These are phyloP conservation scores for Coemansia sp. DNA, from an alignment of 192 early-diverging fungal species.

Conservation along the genomic window DNA sequence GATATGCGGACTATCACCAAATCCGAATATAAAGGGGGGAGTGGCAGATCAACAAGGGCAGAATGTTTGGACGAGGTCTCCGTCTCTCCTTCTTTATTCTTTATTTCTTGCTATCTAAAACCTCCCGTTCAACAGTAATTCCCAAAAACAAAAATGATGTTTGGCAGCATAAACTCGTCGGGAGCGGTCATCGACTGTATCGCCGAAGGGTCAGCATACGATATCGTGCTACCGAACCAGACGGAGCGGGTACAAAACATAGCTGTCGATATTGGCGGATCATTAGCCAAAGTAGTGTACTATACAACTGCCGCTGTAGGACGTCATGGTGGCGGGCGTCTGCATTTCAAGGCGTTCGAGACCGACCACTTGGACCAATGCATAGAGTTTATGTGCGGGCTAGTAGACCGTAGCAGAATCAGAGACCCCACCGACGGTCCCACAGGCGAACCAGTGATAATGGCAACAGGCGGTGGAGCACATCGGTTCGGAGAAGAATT, in stretches of 20 bases:
- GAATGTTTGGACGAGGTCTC: not conserved
- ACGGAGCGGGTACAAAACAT: constrained; percentile 80
- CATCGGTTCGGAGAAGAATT: constrained; percentile 76
- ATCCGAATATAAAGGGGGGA: too few relatives aligned
- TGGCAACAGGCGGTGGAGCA: constrained; percentile 89
- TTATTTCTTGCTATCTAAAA: not conserved
- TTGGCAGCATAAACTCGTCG: constrained; percentile 51
- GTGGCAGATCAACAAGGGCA: too few relatives aligned
- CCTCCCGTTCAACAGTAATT: not conserved
- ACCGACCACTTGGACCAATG: constrained; percentile 90
- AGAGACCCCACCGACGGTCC: not conserved
- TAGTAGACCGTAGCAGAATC: constrained; percentile 54
- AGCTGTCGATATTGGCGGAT: constrained; percentile 87
- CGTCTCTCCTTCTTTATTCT: not conserved
- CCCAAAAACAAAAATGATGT: constrained; percentile 31
- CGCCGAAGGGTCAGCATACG: constrained; percentile 53
- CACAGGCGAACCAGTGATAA: constrained; percentile 56
- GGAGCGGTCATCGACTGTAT: constrained; percentile 42
- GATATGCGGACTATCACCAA: too few relatives aligned
- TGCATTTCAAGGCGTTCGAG: constrained; percentile 94
- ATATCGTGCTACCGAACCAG: constrained; percentile 89
- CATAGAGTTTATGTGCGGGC: constrained; percentile 74
- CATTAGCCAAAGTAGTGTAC: constrained; percentile 77
- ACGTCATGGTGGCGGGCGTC: constrained; percentile 65
- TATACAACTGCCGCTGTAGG: constrained; percentile 48